Conservation (phyloP, 2,329 filamentous ascomycete species). For the Basipetospora chlamydospora region DNA sequence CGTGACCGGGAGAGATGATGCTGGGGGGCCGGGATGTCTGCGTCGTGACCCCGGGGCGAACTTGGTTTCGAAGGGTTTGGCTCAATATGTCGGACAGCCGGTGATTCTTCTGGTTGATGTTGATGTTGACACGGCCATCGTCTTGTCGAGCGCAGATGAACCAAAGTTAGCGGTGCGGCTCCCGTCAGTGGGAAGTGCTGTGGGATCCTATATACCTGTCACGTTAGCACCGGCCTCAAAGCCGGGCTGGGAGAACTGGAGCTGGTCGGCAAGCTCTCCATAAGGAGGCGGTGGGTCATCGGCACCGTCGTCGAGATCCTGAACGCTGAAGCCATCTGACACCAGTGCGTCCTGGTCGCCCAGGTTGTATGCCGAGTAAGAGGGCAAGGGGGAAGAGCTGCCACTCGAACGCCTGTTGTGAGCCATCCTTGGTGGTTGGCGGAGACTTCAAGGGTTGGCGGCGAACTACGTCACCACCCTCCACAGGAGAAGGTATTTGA, state of each 20-base stretch:
- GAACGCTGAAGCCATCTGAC: constrained; percentile 24
- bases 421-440: no score
- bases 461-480: no score
- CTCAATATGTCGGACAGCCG: constrained; percentile 53
- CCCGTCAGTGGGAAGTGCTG: not conserved
- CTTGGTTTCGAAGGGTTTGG: constrained; percentile 45
- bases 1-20: constrained; percentile 61
- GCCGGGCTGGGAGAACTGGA: constrained; percentile 47
- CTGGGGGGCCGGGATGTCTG: constrained; percentile 23
- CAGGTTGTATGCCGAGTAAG: constrained; percentile 10
- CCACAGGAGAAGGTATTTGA: no score
- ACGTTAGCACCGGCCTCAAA: constrained; percentile 48
- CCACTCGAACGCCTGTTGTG: no score
- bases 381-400: no score
- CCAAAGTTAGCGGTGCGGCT: not conserved
- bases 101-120: constrained; percentile 56
- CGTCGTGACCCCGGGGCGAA: constrained; percentile 24
- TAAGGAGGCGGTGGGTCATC: constrained; percentile 40
- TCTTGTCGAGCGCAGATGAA: no score
- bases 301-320: constrained; percentile 24
- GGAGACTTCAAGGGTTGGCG: no score
- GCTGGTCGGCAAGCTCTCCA: constrained; percentile 37
- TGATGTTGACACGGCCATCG: constrained; percentile 68
- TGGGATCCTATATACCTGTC: constrained; percentile 35
- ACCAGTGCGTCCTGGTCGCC: constrained; percentile 18